Conservation (phyloP, 805 yeast genomes). For the Tetrapisispora namnaoensis region DNA sequence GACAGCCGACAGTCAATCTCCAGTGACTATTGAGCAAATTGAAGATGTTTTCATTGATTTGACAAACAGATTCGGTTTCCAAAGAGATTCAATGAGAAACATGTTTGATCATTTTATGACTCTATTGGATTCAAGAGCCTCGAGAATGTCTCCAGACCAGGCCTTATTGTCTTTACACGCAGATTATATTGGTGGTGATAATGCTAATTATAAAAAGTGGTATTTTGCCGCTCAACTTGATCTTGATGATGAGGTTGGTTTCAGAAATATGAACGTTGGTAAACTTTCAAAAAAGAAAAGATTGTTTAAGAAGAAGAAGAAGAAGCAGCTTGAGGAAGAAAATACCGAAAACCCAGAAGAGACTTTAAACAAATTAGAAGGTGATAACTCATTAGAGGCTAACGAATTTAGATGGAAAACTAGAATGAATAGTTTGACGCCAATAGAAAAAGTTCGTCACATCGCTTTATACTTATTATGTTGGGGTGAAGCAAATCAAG, state of each 20-base stretch:
- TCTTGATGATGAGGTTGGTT: slow-evolving; percentile 75
- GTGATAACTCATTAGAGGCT: slow-evolving; percentile 78
- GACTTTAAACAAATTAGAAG: slow-evolving; percentile 55
- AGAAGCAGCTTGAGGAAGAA: slow-evolving; percentile 55
- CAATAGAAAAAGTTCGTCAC: slow-evolving; percentile 75
- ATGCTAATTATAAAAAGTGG: slow-evolving; percentile 82
- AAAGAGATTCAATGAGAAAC: slow-evolving; percentile 88
- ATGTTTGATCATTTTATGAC: slow-evolving; percentile 85
- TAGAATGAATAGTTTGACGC: slow-evolving; percentile 58
- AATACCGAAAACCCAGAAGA: slow-evolving; percentile 53
- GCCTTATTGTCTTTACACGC: slow-evolving; percentile 76
- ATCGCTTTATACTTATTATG: slow-evolving; percentile 62
- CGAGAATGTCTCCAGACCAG: slow-evolving; percentile 85
- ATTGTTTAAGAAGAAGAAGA: slow-evolving; percentile 70
- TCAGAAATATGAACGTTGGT: slow-evolving; percentile 70
- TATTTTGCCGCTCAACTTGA: slow-evolving; percentile 82
- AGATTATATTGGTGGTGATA: slow-evolving; percentile 81
- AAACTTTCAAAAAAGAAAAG: slow-evolving; percentile 72
- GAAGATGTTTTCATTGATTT: slow-evolving; percentile 80
- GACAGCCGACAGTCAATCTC: slow-evolving; percentile 93
- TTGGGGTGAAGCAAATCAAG: slow-evolving; percentile 92
- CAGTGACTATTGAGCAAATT: slow-evolving; percentile 72
- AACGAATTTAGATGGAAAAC: slow-evolving; percentile 78
- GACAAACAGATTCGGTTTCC: slow-evolving; percentile 79
- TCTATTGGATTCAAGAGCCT: slow-evolving; percentile 69